These are phyloP conservation scores for Chamaecrista fasciculata DNA, from an alignment of 306 rosid genomes.

Conservation along the genomic window DNA sequence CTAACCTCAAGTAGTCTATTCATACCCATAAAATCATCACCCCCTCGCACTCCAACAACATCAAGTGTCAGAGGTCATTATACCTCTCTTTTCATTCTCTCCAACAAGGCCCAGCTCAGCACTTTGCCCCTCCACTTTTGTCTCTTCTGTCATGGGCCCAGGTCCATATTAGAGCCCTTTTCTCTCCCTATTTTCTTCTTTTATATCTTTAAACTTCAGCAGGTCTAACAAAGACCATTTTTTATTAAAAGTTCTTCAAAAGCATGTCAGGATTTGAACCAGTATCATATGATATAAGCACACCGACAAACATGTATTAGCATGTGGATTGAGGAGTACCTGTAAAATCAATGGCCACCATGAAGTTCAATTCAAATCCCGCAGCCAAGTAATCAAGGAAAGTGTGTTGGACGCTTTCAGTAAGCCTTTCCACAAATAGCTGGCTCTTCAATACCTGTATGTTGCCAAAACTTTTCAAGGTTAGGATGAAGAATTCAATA, in stretches of 20 bases:
- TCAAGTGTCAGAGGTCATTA: too few species aligned
- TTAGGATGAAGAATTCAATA: slow-evolving; percentile 19
- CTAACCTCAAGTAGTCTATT: too few species aligned
- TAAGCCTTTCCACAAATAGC: slow-evolving; percentile 72
- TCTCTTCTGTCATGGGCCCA: too few species aligned
- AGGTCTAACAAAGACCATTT: neutral
- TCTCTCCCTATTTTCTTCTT: too few species aligned
- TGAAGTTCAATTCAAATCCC: slow-evolving; percentile 89
- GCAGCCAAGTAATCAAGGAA: slow-evolving; percentile 93
- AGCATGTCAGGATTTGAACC: neutral
- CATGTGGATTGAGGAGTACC: slow-evolving; percentile 43
- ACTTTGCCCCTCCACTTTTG: too few species aligned
- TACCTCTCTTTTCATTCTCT: too few species aligned
- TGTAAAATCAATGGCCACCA: slow-evolving; percentile 96
- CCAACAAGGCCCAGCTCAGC: too few species aligned
- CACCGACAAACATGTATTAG: neutral
- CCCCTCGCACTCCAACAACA: too few species aligned
- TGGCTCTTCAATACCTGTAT: slow-evolving; percentile 77
- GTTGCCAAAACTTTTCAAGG: slow-evolving; percentile 33
- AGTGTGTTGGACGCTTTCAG: slow-evolving; percentile 67
- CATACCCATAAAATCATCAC: too few species aligned
- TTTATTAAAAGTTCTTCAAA: neutral
- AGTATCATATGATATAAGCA: neutral
- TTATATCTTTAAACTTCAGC: too few species aligned
- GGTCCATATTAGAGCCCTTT: too few species aligned